Base-by-base conservation (phyloP, 768 basidiomycete species). In the Aureoboletus auriporus region DNA sequence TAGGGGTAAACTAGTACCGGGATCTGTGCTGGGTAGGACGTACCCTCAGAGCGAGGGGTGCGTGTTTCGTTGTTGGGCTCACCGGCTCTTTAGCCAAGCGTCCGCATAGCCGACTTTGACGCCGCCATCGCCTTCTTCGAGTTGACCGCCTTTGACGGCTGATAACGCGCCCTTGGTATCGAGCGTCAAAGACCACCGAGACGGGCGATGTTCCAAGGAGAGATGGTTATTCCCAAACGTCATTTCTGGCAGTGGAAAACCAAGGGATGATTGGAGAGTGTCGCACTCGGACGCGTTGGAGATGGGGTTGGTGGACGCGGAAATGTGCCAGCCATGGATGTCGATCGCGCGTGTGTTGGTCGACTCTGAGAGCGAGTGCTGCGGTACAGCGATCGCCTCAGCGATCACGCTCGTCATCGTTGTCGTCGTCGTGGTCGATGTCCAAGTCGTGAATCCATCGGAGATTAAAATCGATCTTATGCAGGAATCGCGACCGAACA, bases 41-140 rank as follows among this genome's bases (percentile, higher is more conserved):
- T 42, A 23, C 20, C n/a, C 20, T 23, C 20, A 23, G 20, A 23
- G 20, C 20, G 20, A 23, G 20, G 20, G 20, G 20, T 23, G 4
- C 20, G 20, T 23, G 20, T 23, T 23, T 23, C 30, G 37, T 29
- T 13, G 12, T 20, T n/a, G n/a, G 29, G 30, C 51, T 51, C 41
- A 91, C 92, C 93, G 81, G 69, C 88, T 93, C 69, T 81, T 81
- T 55, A 93, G 69, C 96, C 95, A 99, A 43, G 86, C 86, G 47
- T 96, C 93, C 1, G 96, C 93, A 69, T 98, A 89, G 20, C 86
- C 87, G 14, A 99, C 96, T 57, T 90, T 90, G 54, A 98, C 93
- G 0, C 87, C 92, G 1, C 94, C 93, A 50, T 95, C 93, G 3
- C 91, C 92, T 0, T 77, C 78, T 16, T 67, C 80, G 33, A 89